phyloP scores from a whole-genome alignment of 2,329 filamentous ascomycete genomes.

The Ophiostoma sp. region DNA sequence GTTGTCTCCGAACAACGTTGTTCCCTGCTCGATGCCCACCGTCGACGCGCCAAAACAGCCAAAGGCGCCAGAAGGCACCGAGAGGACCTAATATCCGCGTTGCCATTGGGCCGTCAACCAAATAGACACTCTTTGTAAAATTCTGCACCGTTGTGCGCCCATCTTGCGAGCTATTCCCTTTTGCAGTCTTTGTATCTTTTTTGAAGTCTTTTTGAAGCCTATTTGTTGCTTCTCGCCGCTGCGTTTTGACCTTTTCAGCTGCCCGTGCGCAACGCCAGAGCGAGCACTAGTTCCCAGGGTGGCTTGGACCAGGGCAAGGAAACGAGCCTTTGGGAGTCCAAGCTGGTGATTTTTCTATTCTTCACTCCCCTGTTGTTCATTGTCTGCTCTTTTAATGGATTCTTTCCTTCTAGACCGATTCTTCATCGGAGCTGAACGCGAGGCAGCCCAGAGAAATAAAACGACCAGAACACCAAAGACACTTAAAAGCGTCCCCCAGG shows the following conservation, averaged over 20 bases:
- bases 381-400: neutral
- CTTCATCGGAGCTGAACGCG: neutral
- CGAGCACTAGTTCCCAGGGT: neutral
- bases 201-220: neutral
- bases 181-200: neutral
- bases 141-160: neutral
- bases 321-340: neutral
- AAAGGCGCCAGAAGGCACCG: too few species aligned
- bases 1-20: neutral
- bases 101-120: neutral
- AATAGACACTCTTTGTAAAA: neutral
- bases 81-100: neutral
- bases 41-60: neutral
- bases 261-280: slow-evolving; percentile 6
- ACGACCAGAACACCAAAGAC: neutral
- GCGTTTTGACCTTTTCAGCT: neutral
- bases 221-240: neutral
- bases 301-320: neutral
- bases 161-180: neutral
- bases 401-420: neutral
- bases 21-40: neutral
- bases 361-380: neutral
- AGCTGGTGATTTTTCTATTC: neutral
- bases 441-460: neutral
- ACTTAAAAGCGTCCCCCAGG: neutral